phyloP scores from a whole-genome alignment of 768 basidiomycete genomes.

The Pisolithus tinctorius region DNA sequence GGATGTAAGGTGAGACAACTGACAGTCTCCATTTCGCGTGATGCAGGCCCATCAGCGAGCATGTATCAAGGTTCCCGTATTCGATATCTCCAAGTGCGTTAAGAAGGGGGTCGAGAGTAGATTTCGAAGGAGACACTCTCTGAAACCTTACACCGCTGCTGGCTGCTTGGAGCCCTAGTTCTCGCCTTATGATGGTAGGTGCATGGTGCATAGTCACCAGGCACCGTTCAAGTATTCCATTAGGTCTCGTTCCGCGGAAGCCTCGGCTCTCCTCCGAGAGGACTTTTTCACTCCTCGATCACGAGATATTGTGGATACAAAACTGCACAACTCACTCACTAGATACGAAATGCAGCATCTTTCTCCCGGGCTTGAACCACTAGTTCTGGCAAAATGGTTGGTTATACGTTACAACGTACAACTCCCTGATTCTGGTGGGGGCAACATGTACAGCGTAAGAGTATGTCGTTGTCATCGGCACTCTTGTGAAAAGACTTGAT shows the following conservation, averaged over 20 bases:
- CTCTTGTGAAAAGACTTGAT: too few species aligned
- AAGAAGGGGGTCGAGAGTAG: slow-evolving; percentile 35
- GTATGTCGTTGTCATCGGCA: too few species aligned
- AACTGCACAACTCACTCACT: too few species aligned
- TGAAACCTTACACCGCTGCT: slow-evolving; percentile 25
- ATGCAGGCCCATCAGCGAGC: slow-evolving; percentile 20
- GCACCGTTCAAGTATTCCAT: slow-evolving; percentile 34
- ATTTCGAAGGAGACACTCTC: slow-evolving; percentile 35
- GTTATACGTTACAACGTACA: too few species aligned
- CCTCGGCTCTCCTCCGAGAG: slow-evolving; percentile 10
- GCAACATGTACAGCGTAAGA: too few species aligned
- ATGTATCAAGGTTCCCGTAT: slow-evolving; percentile 36
- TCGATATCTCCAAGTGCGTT: slow-evolving; percentile 37
- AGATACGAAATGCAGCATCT: too few species aligned
- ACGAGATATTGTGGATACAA: too few species aligned
- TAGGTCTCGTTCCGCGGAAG: slow-evolving; percentile 43
- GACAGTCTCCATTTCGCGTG: slow-evolving; percentile 15
- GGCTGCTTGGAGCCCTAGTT: neutral
- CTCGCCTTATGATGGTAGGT: slow-evolving; percentile 35
- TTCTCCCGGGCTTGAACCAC: too few species aligned
- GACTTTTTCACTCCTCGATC: neutral
- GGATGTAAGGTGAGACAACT: neutral
- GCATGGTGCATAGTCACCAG: slow-evolving; percentile 42
- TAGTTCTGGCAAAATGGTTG: too few species aligned
- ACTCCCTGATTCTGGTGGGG: too few species aligned